Base-by-base conservation (phyloP, 2,329 filamentous ascomycete genomes). In the Nemania sp. region DNA sequence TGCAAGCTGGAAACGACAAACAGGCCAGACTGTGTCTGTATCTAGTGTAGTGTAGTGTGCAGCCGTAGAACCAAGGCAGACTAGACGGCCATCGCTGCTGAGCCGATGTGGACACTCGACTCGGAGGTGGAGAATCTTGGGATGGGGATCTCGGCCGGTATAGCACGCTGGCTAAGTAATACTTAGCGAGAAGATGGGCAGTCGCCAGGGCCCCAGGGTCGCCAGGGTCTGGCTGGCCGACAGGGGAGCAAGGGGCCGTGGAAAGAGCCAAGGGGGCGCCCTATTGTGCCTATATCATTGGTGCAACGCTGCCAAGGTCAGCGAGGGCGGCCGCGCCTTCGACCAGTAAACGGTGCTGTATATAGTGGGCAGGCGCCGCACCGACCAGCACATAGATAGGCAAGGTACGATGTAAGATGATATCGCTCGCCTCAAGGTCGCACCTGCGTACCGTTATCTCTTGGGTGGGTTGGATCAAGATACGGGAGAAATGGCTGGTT, bases 71-170 rank as follows among this genome's bases (percentile, higher is more conserved):
- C 31, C 37, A 37, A 36, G 26, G n/a, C n/a, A n/a, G n/a, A n/a
- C n/a, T 14, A 41, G 36, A 14, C 33, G n/a, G 46, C 20, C 28
- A 2, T 19, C 37, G 46, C 37, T 30, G 46, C 20, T 41, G n/a
- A 49, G 41, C 31, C 37, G 33, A 28, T 57, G 47, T 57, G 49
- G 43, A 37, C 43, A 52, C 56, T 55, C 47, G 43, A 52, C 56
- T 55, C 47, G 52, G 47, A 36, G 42, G 48, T 54, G 51, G 54
- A 50, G 51, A 54, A 47, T 47, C 34, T 37, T 47, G 19, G 45
- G 51, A 54, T 54, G 47, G 41, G 46, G 45, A 51, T 58, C 52
- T 37, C 40, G 55, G 37, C 41, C 52, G 54, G 54, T 30, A 30
- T 14, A 22, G 33, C 20, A 40, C 37, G n/a, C n/a, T n/a, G n/a